Evolutionary conservation across 495 filamentous ascomycete species (phyloP).

Genomic region (Penicillium daleae): DNA sequence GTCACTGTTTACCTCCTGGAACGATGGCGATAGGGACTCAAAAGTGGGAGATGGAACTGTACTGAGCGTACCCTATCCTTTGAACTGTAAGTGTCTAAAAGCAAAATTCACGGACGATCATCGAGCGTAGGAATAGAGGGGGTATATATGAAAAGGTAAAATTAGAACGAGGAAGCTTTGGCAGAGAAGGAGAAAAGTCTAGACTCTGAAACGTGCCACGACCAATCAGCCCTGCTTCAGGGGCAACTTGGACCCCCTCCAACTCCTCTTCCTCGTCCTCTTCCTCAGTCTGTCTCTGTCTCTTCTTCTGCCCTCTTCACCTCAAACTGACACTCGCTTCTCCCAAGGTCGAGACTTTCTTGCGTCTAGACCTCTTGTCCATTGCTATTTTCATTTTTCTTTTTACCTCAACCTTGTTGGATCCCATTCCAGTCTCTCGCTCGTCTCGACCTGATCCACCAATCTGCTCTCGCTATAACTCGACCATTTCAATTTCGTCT

Average conservation of each 20-base stretch:
- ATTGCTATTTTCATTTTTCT: neutral
- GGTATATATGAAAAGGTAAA: too few species aligned
- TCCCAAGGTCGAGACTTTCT: slow-evolving; percentile 12
- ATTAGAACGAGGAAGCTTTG: neutral
- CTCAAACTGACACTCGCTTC: neutral
- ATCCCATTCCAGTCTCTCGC: slow-evolving; percentile 5
- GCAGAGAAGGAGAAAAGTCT: slow-evolving; percentile 10
- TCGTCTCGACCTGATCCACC: neutral
- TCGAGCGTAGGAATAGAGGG: neutral
- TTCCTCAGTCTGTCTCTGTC: neutral
- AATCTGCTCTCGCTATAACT: slow-evolving; percentile 1
- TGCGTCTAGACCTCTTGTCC: slow-evolving; percentile 7
- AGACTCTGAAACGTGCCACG: slow-evolving; percentile 28
- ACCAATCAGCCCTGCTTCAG: slow-evolving; percentile 25
- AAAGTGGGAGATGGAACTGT: neutral
- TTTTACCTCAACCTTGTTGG: neutral
- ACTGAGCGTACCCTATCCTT: too few species aligned
- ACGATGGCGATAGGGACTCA: neutral
- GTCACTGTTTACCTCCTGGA: too few species aligned
- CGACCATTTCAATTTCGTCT: slow-evolving; percentile 8
- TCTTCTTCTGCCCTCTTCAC: neutral
- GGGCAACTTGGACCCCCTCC: slow-evolving; percentile 11
- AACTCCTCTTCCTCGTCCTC: neutral
- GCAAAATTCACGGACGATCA: too few species aligned
- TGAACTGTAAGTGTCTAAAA: too few species aligned